phyloP scores from a whole-genome alignment of 2,329 filamentous ascomycete species.

The Geosmithia flava region DNA sequence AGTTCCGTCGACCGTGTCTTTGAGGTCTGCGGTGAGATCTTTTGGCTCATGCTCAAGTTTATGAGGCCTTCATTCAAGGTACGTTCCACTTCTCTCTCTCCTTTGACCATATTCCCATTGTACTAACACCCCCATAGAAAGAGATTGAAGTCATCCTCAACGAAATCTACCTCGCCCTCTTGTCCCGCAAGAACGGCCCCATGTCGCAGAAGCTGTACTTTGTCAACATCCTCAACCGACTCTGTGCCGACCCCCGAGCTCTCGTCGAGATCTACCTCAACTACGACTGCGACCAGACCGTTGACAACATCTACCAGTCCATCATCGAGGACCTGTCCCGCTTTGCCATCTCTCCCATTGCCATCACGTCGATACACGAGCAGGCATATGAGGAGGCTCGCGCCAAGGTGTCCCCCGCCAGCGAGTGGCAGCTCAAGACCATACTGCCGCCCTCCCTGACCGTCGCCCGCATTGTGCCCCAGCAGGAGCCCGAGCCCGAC shows the following conservation, averaged over 20 bases:
- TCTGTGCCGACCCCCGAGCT: slow-evolving; percentile 76
- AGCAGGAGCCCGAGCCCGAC: slow-evolving; percentile 50
- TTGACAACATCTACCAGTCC: slow-evolving; percentile 95
- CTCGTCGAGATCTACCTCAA: slow-evolving; percentile 95
- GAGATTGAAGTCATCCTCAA: slow-evolving; percentile 97
- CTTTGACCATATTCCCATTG: background rate
- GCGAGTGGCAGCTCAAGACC: slow-evolving; percentile 80
- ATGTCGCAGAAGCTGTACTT: slow-evolving; percentile 88
- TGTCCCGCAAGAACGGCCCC: slow-evolving; percentile 79
- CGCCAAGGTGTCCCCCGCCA: slow-evolving; percentile 42
- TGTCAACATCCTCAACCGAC: slow-evolving; percentile 69
- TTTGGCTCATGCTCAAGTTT: slow-evolving; percentile 92
- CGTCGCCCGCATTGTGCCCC: slow-evolving; percentile 57
- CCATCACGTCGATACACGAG: slow-evolving; percentile 65
- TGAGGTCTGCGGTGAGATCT: slow-evolving; percentile 92
- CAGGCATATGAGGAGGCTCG: slow-evolving; percentile 76
- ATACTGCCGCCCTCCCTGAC: slow-evolving; percentile 79
- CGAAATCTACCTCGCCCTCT: slow-evolving; percentile 86
- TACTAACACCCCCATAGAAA: slow-evolving; percentile 42
- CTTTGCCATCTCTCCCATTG: slow-evolving; percentile 68
- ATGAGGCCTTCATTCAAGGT: slow-evolving; percentile 91
- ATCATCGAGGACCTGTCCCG: slow-evolving; percentile 89
- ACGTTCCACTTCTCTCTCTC: slow-evolving; percentile 8
- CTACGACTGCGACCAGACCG: slow-evolving; percentile 90
- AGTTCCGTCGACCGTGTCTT: slow-evolving; percentile 89